Evolutionary conservation across 2,329 filamentous ascomycete species (phyloP), one percentile per base, ranked within the genome.

Genomic region (Monilinia laxa): DNA sequence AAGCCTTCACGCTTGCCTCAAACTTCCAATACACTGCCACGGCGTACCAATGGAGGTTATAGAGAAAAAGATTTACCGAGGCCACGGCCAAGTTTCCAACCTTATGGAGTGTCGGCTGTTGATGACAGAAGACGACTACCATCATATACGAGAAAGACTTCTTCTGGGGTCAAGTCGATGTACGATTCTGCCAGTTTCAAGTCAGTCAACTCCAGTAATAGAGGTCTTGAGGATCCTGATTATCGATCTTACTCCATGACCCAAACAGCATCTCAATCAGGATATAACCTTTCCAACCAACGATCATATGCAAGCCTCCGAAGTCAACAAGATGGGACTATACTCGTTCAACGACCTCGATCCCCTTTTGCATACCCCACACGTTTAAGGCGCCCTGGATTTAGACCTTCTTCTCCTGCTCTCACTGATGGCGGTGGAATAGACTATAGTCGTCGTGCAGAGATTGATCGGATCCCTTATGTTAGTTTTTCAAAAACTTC

Each of bases 281-380:
- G 72, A 25, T 74, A 74, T 59, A 77, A 78, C 16, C 73, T 83
- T n/a, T 79, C 81, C 12, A 81, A 81, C 35, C 79, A 81, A 65
- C 80, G 78, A 69, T 83, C 83, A 7, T 81, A 78, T 53, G 77
- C 78, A 6, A 84, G 81, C 35, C 74, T 84, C 53, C 80, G 82
- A 68, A 84, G 81, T 67, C 80, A 81, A 42, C 76, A 77, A 25
- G 82, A 82, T 58, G 74, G 75, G 55, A 16, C 56, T 35, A 66
- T 55, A 14, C 74, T 77, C 40, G 71, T 82, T 62, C 83, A 84
- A 70, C 80, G 84, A n/a, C 83, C 84, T 58, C 80, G 84, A 40
- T 87, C 85, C 28, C 85, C 85, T 1, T 87, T 84, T 68, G 83
- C 83, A 28, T 87, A 87, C 67, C 84, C 85, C 35, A 82, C 84